phyloP scores from a whole-genome alignment of 2,329 filamentous ascomycete genomes.

The Fonsecaea nubica region DNA sequence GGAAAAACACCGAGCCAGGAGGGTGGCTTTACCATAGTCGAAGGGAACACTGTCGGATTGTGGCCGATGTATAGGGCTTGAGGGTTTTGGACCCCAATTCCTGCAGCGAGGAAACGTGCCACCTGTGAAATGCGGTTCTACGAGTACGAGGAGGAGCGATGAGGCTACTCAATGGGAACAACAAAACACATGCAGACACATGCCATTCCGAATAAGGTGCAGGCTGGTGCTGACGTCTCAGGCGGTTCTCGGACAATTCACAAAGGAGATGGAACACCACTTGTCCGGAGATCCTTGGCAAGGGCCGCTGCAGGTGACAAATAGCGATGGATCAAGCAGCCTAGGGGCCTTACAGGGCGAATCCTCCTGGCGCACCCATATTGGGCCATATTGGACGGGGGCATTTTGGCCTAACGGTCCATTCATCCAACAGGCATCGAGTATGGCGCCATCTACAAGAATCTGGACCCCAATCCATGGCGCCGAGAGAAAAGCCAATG shows the following conservation, averaged over 20 bases:
- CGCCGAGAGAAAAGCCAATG: conserved; percentile 10
- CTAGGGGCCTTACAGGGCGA: conserved; percentile 4
- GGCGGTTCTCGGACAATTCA: not conserved
- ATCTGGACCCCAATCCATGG: conserved; percentile 5
- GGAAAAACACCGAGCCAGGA: not conserved
- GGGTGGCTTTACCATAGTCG: not conserved
- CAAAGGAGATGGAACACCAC: not conserved
- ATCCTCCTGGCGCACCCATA: not conserved
- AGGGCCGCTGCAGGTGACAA: not conserved
- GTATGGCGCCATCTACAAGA: conserved; percentile 1
- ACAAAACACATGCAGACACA: not conserved
- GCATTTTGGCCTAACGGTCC: not conserved
- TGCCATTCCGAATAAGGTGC: not conserved
- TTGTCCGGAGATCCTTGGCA: not conserved
- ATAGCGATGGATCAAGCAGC: conserved; percentile 10
- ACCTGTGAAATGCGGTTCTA: not conserved
- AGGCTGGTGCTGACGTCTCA: conserved; percentile 12
- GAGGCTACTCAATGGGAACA: not conserved
- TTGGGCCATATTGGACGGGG: not conserved
- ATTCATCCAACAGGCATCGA: conserved; percentile 16
- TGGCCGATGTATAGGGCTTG: not conserved
- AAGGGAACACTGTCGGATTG: conserved; percentile 1
- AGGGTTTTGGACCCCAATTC: not conserved
- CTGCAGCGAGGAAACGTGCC: not conserved
- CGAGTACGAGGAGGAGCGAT: not conserved